A percentile compares a stretch with the other conserved stretches of the same genome.
phyloP scores from a whole-genome alignment of 352 stramenopile genomes.

The Phytophthora parvispora region DNA sequence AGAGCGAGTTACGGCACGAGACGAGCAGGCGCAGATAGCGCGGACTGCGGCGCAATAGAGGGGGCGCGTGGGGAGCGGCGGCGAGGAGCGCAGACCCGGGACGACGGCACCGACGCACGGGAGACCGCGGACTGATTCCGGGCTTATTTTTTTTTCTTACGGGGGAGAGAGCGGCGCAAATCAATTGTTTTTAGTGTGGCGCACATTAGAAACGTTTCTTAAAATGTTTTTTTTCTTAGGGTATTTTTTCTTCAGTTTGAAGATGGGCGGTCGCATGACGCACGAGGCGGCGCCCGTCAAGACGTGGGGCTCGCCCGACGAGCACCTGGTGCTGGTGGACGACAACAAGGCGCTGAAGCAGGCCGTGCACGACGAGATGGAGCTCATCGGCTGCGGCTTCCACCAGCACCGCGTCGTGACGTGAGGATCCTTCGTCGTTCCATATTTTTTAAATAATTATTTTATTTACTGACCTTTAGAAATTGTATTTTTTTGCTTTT shows the following conservation, averaged over 20 bases:
- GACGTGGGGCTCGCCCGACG: conserved; percentile 37
- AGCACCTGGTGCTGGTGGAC: conserved; percentile 50
- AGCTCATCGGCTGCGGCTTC: conserved; percentile 76
- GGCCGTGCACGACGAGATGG: conserved; percentile 80
- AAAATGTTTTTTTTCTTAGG: not conserved
- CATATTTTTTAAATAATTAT: conserved; percentile 30
- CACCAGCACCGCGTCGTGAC: conserved; percentile 78
- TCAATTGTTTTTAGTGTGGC: not conserved
- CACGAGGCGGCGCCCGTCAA: conserved; percentile 19
- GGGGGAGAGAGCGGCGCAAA: not conserved
- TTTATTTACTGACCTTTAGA: conserved; percentile 25
- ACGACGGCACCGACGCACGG: not conserved
- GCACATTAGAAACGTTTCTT: not conserved
- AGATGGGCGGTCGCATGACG: conserved; percentile 21
- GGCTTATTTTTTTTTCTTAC: conserved; percentile 1
- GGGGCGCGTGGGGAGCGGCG: not conserved
- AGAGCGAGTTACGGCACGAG: conserved; percentile 25
- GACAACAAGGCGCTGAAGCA: conserved; percentile 72
- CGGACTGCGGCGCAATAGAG: conserved; percentile 7
- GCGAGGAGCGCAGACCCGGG: conserved; percentile 13
- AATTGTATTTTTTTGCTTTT: conserved; percentile 45
- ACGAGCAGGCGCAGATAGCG: conserved; percentile 8
- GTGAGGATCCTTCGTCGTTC: conserved; percentile 38
- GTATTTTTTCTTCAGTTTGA: conserved; percentile 2
- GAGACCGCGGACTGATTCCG: conserved; percentile 16